A percentile compares a stretch with the other conserved stretches of the same genome.
Evolutionary conservation across 306 rosid species (phyloP).

Genomic region (Corylus americana): DNA sequence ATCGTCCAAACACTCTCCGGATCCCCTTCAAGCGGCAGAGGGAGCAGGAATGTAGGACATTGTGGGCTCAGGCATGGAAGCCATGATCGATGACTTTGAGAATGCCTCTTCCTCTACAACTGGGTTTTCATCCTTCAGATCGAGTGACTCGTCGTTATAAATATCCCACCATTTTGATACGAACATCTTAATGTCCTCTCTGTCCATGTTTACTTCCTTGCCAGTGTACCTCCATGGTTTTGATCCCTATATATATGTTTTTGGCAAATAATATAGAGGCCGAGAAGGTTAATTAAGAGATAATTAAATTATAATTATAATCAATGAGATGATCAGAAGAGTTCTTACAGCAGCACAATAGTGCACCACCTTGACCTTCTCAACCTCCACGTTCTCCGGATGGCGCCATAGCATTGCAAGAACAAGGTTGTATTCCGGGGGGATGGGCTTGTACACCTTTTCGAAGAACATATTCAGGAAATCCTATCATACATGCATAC

Average conservation of each 20-base stretch:
- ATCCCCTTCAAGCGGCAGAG: constrained; percentile 51
- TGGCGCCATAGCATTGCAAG: constrained; percentile 70
- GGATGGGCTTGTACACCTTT: constrained; percentile 54
- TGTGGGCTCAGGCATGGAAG: constrained; percentile 47
- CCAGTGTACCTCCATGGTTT: constrained; percentile 72
- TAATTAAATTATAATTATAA: no score
- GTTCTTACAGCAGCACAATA: constrained; percentile 67
- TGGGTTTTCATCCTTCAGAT: constrained; percentile 38
- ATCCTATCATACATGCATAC: constrained; percentile 35
- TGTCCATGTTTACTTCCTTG: constrained; percentile 60
- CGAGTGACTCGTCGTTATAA: constrained; percentile 57
- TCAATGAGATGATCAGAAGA: no score
- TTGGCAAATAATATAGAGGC: background rate
- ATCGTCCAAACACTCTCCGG: background rate
- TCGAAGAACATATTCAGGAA: constrained; percentile 70
- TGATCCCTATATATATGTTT: constrained; percentile 47
- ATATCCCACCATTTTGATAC: constrained; percentile 71
- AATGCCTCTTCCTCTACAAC: constrained; percentile 18
- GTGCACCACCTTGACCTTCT: constrained; percentile 59
- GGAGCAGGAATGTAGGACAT: constrained; percentile 53
- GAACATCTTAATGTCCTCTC: constrained; percentile 56
- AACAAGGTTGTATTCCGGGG: constrained; percentile 53
- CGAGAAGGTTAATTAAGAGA: background rate
- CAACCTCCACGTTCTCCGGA: constrained; percentile 57
- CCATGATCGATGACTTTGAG: constrained; percentile 47